Evolutionary conservation across 306 rosid species (phyloP), one percentile per base, ranked within the genome.

Genomic region (Quercus dentata): DNA sequence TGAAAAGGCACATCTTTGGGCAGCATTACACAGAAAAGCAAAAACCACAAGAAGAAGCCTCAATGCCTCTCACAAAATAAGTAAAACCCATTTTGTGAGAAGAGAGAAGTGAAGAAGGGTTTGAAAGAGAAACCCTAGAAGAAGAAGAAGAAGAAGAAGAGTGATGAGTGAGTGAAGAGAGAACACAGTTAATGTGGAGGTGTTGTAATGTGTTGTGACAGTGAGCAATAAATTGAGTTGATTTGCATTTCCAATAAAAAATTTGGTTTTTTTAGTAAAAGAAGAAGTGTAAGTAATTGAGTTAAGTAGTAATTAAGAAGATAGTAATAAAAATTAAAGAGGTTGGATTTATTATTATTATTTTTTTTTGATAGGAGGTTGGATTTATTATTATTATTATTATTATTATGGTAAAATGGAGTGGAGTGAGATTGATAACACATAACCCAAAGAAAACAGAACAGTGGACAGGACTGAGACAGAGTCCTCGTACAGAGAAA

Each of bases 241-340:
- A 58, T 74, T 63, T 58, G 78, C 74, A 73, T 83, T 80, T 76
- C 85, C 85, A 74, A 85, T 81, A 70, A 80, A 81, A 81, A 80
- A n/a, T 31, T 30, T 63, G 71, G 15, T 68, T 57, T 51, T 15
- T 17, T 12, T 74, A 13, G 14, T 51, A 23, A 13, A 10, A 73
- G 68, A 56, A 46, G 61, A 74, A 52, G 28, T 18, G 62, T 3
- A 5, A 21, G 28, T 80, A 58, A 59, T n/a, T 46, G 31, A 75
- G 61, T 12, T 64, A 78, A 83, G 56, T 78, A 18, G 56, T 62
- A 21, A 68, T 77, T 33, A 59, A 46, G 3, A 12, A 2, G 52
- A 2, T 46, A 3, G 14, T 46, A 49, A 46, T 46, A 46, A 10
- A 8, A 10, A 46, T 46, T 46, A 1, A 10, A 10, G 13, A 12